Evolutionary conservation across 2,329 filamentous ascomycete species (phyloP), one percentile per base, ranked within the genome.

Genomic region (Arthrobotrys sinensis): DNA sequence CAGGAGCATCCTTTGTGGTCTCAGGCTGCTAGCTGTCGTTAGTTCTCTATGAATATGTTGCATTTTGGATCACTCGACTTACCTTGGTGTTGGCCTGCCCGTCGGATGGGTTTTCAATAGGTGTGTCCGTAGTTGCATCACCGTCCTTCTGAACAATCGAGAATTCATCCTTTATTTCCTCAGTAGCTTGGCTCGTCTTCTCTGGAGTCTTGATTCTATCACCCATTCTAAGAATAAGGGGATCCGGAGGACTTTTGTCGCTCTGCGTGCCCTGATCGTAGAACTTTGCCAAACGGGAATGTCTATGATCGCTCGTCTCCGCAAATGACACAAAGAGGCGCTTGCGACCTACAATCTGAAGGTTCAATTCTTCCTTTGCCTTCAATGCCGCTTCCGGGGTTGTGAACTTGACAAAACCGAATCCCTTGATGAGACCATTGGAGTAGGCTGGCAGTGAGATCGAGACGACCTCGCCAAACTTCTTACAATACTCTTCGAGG

Each of bases 331-430:
- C 80, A 55, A 82, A 82, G 11, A 82, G 63, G 40, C 81, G 72
- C 63, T 81, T 82, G 34, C 73, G 79, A 19, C 81, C 81, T 28
- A 82, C 71, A 24, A 82, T 80, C 3, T 90, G 93, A 84, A 92
- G 91, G 85, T 99, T 94, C 81, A 99, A 90, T 81, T 93, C 91
- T 0, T 97, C 93, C 77, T 98, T 96, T 80, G 96, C 94, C 85
- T 90, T 90, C 83, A 89, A 86, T 79, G 96, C 96, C 84, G 90
- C 90, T 85, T 97, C 94, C 85, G 98, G 94, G 83, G 91, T 93
- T 83, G 93, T 90, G 87, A 91, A 99, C 89, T 97, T 97, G 85
- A 97, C 94, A 83, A 97, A 97, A 71, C 94, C 94, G 84, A 97
- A 97, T 52, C 94, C 94, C 84, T 94, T 93, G 88, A 92, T 96